Conservation (phyloP, 306 rosid genomes). For the Biancaea sappan region DNA sequence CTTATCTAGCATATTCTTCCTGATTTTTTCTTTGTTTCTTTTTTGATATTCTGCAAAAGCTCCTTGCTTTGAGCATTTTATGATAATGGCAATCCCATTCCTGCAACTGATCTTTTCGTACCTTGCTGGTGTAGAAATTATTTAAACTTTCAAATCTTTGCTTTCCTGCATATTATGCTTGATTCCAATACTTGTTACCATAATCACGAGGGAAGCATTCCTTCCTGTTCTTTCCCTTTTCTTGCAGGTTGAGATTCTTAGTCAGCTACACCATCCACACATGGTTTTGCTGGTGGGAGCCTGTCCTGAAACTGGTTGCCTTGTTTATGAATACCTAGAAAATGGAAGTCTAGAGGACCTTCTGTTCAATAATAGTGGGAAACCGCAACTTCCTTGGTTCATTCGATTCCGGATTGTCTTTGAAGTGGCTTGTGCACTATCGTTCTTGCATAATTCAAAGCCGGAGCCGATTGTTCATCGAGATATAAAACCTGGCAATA, state of each 20-base stretch:
- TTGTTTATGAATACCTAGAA: conserved; percentile 88
- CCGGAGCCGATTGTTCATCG: conserved; percentile 90
- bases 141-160: conserved; percentile 6
- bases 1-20: conserved; percentile 8
- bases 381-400: conserved; percentile 81
- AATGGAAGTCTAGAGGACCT: conserved; percentile 88
- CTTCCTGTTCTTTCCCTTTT: conserved; percentile 33
- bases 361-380: conserved; percentile 50
- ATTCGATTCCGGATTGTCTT: conserved; percentile 64
- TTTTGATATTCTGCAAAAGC: background rate
- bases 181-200: conserved; percentile 20
- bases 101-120: conserved; percentile 13
- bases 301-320: conserved; percentile 84
- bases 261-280: conserved; percentile 90
- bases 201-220: conserved; percentile 14
- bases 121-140: conserved; percentile 13
- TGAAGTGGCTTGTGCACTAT: conserved; percentile 89
- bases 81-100: background rate
- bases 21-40: conserved; percentile 14
- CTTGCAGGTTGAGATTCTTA: conserved; percentile 86
- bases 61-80: conserved; percentile 1
- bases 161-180: conserved; percentile 26
- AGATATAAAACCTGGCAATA: conserved; percentile 92
- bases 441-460: conserved; percentile 81
- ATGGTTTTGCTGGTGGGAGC: conserved; percentile 93